Evolutionary conservation across 2,329 filamentous ascomycete genomes (phyloP).

Genomic region (Cladorrhinum sp.): DNA sequence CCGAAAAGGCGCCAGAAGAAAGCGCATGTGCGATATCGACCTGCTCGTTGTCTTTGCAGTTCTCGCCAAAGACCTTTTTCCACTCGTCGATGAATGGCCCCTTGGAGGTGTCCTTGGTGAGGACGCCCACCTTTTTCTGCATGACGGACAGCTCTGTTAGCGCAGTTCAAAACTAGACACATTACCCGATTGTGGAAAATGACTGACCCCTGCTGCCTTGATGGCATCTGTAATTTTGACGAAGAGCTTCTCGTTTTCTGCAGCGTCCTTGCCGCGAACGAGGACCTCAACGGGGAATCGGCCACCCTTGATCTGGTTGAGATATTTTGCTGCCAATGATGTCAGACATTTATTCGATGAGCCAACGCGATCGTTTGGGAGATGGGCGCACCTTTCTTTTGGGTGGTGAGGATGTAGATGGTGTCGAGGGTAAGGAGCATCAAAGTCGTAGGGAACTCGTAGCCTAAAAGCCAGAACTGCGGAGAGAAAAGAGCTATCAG

Average conservation of each 20-base stretch:
- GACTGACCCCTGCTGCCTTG: conserved; percentile 77
- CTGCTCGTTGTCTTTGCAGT: conserved; percentile 82
- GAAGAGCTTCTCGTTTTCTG: conserved; percentile 89
- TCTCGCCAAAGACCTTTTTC: conserved; percentile 76
- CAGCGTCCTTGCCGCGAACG: conserved; percentile 85
- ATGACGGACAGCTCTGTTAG: conserved; percentile 21
- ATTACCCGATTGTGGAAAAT: conserved; percentile 1
- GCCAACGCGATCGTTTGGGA: background rate
- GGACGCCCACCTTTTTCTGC: conserved; percentile 83
- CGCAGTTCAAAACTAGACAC: background rate
- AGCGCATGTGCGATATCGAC: conserved; percentile 81
- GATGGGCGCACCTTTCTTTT: conserved; percentile 76
- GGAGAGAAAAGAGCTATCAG: conserved; percentile 16
- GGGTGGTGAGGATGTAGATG: conserved; percentile 89
- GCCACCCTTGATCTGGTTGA: conserved; percentile 87
- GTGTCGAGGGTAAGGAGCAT: conserved; percentile 87
- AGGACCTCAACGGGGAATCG: conserved; percentile 91
- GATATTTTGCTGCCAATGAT: conserved; percentile 69
- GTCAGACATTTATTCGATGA: conserved; percentile 31
- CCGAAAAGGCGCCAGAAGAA: conserved; percentile 77
- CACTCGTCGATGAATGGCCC: conserved; percentile 96
- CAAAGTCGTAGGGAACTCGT: conserved; percentile 95
- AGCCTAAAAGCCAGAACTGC: conserved; percentile 96
- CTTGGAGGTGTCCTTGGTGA: conserved; percentile 78
- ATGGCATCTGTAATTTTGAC: conserved; percentile 79